Conservation (phyloP, 192 early-diverging fungal species). For the Linnemannia schmuckeri region DNA sequence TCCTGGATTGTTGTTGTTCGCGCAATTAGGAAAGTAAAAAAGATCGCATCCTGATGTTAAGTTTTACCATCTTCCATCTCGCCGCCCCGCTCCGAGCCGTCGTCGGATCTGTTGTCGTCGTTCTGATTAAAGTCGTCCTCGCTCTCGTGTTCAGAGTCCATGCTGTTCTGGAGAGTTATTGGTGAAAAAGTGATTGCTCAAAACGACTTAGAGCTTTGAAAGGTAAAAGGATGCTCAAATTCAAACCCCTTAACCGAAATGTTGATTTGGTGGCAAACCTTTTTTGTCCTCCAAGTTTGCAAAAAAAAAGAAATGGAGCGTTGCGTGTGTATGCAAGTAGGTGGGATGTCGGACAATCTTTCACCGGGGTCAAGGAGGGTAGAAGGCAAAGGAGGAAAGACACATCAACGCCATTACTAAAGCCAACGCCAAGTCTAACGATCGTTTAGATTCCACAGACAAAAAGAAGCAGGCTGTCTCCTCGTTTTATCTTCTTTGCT, state of each 20-base stretch:
- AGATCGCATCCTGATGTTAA: background rate
- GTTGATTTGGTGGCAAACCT: background rate
- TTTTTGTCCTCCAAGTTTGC: background rate
- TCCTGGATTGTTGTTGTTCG: background rate
- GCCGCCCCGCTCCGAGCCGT: conserved; percentile 43
- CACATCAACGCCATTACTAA: background rate
- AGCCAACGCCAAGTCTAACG: background rate
- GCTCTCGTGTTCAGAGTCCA: conserved; percentile 58
- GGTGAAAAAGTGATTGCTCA: conserved; percentile 20
- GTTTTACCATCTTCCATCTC: conserved; percentile 37
- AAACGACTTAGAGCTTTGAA: too few species aligned
- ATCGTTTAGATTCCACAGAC: background rate
- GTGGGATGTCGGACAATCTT: background rate
- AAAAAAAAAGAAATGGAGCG: background rate
- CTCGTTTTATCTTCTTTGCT: too few species aligned
- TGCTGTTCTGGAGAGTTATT: background rate
- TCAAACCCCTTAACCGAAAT: background rate
- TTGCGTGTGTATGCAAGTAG: background rate
- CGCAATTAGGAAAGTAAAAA: background rate
- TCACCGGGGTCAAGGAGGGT: background rate
- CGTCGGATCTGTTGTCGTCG: conserved; percentile 41
- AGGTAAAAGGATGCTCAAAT: too few species aligned
- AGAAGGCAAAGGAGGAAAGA: background rate
- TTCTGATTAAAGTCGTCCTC: conserved; percentile 55
- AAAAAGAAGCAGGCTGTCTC: background rate